These are phyloP conservation scores for Monosporozyma servazzii DNA, from an alignment of 805 yeast genomes.

Conservation along the genomic window DNA sequence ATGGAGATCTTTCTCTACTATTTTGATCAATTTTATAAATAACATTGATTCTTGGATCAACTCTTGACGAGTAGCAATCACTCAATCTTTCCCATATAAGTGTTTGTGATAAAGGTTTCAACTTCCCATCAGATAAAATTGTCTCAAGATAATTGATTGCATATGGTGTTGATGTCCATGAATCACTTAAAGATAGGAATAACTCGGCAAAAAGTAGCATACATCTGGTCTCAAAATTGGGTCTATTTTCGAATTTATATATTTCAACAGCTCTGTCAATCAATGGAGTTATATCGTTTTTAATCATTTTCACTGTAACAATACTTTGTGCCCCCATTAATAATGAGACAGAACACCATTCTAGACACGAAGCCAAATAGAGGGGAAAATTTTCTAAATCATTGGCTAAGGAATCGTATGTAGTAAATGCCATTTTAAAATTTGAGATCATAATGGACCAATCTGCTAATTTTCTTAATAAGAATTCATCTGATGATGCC, in stretches of 20 bases:
- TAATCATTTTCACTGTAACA: constrained; percentile 34
- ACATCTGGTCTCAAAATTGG: constrained; percentile 59
- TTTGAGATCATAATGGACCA: constrained; percentile 89
- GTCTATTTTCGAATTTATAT: constrained; percentile 46
- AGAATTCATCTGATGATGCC: constrained; percentile 58
- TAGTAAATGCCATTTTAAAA: constrained; percentile 71
- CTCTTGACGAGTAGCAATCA: constrained; percentile 40
- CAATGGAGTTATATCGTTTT: constrained; percentile 39
- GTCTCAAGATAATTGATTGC: constrained; percentile 38
- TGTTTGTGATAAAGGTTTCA: constrained; percentile 40
- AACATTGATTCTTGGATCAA: constrained; percentile 31
- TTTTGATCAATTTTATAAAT: constrained; percentile 11
- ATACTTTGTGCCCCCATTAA: constrained; percentile 45
- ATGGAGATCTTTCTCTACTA: neutral
- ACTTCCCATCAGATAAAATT: constrained; percentile 35
- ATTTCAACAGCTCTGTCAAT: constrained; percentile 19
- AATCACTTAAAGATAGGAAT: constrained; percentile 37
- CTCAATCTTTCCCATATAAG: constrained; percentile 46
- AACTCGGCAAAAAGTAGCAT: constrained; percentile 61
- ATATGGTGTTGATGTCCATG: constrained; percentile 36
- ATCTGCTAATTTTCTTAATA: constrained; percentile 77
- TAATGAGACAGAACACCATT: constrained; percentile 70
- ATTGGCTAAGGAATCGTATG: constrained; percentile 72
- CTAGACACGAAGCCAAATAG: constrained; percentile 65
- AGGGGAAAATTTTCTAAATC: constrained; percentile 53